Conservation (phyloP, 2,329 filamentous ascomycete species). For the Fusarium odoratissimum region DNA sequence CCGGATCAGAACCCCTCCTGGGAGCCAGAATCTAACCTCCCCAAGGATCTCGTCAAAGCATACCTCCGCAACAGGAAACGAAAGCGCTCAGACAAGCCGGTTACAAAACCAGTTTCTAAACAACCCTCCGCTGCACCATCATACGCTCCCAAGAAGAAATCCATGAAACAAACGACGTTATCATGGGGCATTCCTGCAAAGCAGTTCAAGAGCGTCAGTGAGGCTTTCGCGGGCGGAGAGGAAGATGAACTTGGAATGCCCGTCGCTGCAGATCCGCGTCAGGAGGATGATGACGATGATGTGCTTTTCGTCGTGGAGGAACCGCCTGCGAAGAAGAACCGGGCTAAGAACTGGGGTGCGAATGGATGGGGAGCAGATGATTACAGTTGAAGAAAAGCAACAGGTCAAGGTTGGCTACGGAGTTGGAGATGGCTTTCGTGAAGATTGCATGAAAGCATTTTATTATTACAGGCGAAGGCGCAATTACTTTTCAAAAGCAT, state of each 20-base stretch:
- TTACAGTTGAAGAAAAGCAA: constrained; percentile 1
- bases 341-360: neutral
- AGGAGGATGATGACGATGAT: constrained; percentile 22
- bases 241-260: constrained; percentile 6
- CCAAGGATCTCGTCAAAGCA: constrained; percentile 52
- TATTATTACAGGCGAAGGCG: constrained; percentile 1
- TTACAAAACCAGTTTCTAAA: constrained; percentile 24
- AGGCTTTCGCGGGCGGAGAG: constrained; percentile 45
- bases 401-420: neutral
- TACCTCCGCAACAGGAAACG: constrained; percentile 52
- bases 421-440: neutral
- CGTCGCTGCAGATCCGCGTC: neutral
- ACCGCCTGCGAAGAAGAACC: constrained; percentile 25
- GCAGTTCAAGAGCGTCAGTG: constrained; percentile 47
- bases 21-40: constrained; percentile 67
- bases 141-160: constrained; percentile 29
- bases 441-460: neutral
- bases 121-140: constrained; percentile 17
- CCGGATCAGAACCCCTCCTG: constrained; percentile 66
- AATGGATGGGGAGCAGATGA: constrained; percentile 2
- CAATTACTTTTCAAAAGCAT: neutral
- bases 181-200: constrained; percentile 36
- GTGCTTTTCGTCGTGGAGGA: constrained; percentile 50
- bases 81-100: neutral
- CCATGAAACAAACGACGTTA: constrained; percentile 39